A percentile compares a stretch with the other conserved stretches of the same genome.
Evolutionary conservation across 352 stramenopile species (phyloP).

Genomic region (Phytophthora tubulina): DNA sequence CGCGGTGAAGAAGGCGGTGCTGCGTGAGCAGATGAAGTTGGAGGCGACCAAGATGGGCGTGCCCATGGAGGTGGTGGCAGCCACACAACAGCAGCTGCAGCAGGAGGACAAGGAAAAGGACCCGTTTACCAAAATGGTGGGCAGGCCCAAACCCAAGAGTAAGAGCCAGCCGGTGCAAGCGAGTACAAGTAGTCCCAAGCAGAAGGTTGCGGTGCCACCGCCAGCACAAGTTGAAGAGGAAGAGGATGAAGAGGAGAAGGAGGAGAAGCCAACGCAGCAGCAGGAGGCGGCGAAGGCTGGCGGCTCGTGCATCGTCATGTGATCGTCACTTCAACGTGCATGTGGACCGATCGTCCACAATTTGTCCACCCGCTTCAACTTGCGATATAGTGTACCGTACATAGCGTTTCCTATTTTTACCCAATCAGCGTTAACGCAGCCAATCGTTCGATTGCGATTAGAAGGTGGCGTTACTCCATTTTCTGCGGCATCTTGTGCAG

Average conservation of each 20-base stretch:
- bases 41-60: slow-evolving; percentile 79
- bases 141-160: background rate
- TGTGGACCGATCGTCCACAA: slow-evolving; percentile 23
- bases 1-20: slow-evolving; percentile 80
- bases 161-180: background rate
- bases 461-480: slow-evolving; percentile 34
- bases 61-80: slow-evolving; percentile 63
- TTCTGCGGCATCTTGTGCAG: slow-evolving; percentile 12
- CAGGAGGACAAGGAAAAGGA: slow-evolving; percentile 46
- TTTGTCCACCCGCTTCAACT: slow-evolving; percentile 8
- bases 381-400: slow-evolving; percentile 19
- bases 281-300: slow-evolving; percentile 8
- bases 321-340: slow-evolving; percentile 24
- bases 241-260: slow-evolving; percentile 4
- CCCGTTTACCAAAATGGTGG: slow-evolving; percentile 41
- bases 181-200: slow-evolving; percentile 6
- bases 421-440: slow-evolving; percentile 29
- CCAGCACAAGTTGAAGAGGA: slow-evolving; percentile 17
- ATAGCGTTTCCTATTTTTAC: slow-evolving; percentile 29
- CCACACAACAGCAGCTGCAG: slow-evolving; percentile 51
- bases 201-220: background rate
- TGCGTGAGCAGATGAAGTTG: slow-evolving; percentile 79
- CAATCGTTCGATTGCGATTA: slow-evolving; percentile 39
- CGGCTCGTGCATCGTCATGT: slow-evolving; percentile 41
- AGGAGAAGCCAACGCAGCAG: background rate